A percentile compares a stretch with the other conserved stretches of the same genome.
Evolutionary conservation across 108 stramenopile genomes (phyloP).

Genomic region (Stephanodiscus triporus): DNA sequence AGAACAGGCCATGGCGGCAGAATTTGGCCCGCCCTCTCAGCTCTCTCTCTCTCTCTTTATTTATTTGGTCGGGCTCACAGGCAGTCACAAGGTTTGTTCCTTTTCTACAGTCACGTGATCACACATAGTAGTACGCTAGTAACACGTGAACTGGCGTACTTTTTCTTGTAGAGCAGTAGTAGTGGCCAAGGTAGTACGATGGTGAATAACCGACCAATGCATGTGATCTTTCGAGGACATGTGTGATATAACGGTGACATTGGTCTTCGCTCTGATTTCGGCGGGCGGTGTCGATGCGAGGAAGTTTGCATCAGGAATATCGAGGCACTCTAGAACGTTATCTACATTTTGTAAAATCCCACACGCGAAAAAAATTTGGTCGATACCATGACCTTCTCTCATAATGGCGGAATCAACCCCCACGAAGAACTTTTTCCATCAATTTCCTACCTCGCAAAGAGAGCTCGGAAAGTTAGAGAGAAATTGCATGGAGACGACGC

Average conservation of each 20-base stretch:
- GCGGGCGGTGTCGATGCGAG: not conserved
- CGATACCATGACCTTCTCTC: not conserved
- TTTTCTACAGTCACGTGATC: too few species aligned
- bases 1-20: too few species aligned
- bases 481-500: slow-evolving; percentile 20
- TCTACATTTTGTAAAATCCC: not conserved
- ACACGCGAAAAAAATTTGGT: not conserved
- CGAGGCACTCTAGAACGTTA: not conserved
- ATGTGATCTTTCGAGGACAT: not conserved
- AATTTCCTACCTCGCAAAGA: slow-evolving; percentile 13
- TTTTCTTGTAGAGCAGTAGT: too few species aligned
- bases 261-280: not conserved
- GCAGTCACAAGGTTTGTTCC: too few species aligned
- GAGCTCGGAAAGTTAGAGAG: slow-evolving; percentile 23
- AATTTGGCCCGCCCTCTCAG: too few species aligned
- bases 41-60: too few species aligned
- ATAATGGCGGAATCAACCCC: not conserved
- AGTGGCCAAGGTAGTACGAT: too few species aligned
- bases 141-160: too few species aligned
- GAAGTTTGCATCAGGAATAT: slow-evolving; percentile 2
- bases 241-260: not conserved
- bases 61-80: too few species aligned
- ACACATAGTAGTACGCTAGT: too few species aligned
- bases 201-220: not conserved
- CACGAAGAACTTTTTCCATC: slow-evolving; percentile 3